Evolutionary conservation across 768 basidiomycete species (phyloP).

Genomic region (Russula griseocarnosa): DNA sequence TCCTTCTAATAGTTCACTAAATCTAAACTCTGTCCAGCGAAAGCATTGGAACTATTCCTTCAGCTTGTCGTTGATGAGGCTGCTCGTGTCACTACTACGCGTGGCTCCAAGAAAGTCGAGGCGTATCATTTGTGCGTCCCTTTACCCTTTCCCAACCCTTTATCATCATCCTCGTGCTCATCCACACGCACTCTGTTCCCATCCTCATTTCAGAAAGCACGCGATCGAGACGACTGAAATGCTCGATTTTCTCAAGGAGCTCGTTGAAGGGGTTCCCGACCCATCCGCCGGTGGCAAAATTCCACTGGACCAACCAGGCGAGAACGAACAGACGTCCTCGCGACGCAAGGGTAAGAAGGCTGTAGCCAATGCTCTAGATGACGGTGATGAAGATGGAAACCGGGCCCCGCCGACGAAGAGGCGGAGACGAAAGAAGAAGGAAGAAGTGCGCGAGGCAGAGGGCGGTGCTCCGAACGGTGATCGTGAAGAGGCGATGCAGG

Average conservation of each 20-base stretch:
- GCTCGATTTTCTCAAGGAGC: conserved; percentile 92
- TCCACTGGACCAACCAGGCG: conserved; percentile 61
- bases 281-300: conserved; percentile 81
- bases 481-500: conserved; percentile 37
- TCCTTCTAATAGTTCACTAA: not conserved
- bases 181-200: not conserved
- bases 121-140: conserved; percentile 84
- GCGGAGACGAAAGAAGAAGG: conserved; percentile 51
- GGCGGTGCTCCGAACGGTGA: conserved; percentile 36
- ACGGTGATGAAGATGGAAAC: conserved; percentile 37
- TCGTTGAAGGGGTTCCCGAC: conserved; percentile 82
- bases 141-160: not conserved
- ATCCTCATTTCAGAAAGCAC: conserved; percentile 62
- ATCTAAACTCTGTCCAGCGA: conserved; percentile 58
- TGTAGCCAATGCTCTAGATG: conserved; percentile 44
- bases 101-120: conserved; percentile 86
- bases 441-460: conserved; percentile 36
- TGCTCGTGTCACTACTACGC: conserved; percentile 68
- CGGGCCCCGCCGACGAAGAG: conserved; percentile 41
- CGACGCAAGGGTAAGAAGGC: conserved; percentile 56
- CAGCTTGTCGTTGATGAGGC: conserved; percentile 78
- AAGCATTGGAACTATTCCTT: conserved; percentile 91
- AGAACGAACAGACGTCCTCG: conserved; percentile 46
- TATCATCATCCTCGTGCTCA: not conserved
- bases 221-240: conserved; percentile 83